Conservation (phyloP, 2,329 filamentous ascomycete genomes). For the Pseudogymnoascus pannorum region DNA sequence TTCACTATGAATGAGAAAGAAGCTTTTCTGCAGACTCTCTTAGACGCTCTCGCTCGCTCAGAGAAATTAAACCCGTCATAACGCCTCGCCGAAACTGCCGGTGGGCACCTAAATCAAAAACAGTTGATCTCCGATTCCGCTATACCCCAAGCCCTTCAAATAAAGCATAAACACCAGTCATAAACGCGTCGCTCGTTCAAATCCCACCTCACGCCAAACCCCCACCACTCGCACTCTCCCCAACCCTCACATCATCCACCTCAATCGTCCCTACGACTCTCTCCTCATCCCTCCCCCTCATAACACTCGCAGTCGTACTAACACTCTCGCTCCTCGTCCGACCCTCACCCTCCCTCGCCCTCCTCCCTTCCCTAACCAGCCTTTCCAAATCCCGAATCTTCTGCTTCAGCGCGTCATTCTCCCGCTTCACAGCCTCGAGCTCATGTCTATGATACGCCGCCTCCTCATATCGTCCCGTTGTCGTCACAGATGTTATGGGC, state of each 20-base stretch:
- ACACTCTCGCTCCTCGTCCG: conserved; percentile 45
- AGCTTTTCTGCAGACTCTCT: not conserved
- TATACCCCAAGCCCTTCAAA: not conserved
- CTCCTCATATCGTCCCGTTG: conserved; percentile 55
- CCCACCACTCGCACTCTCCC: conserved; percentile 53
- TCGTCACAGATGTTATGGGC: conserved; percentile 38
- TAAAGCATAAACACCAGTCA: not conserved
- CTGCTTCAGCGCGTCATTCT: conserved; percentile 56
- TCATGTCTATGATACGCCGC: conserved; percentile 52
- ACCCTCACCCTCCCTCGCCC: conserved; percentile 37
- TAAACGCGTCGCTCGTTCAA: not conserved
- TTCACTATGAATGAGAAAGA: conserved; percentile 5
- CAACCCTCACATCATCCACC: conserved; percentile 53
- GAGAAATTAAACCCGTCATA: not conserved
- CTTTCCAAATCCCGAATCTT: conserved; percentile 56
- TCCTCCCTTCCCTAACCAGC: conserved; percentile 31
- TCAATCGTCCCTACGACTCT: conserved; percentile 16
- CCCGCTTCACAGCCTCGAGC: conserved; percentile 52
- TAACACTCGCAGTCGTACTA: conserved; percentile 46
- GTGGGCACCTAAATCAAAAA: not conserved
- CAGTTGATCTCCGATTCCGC: not conserved
- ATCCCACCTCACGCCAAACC: conserved; percentile 23
- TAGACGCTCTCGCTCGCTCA: not conserved
- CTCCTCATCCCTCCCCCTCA: conserved; percentile 26
- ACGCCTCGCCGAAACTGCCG: not conserved